These are phyloP conservation scores for Suillus placidus DNA, from an alignment of 768 basidiomycete genomes.

Conservation along the genomic window DNA sequence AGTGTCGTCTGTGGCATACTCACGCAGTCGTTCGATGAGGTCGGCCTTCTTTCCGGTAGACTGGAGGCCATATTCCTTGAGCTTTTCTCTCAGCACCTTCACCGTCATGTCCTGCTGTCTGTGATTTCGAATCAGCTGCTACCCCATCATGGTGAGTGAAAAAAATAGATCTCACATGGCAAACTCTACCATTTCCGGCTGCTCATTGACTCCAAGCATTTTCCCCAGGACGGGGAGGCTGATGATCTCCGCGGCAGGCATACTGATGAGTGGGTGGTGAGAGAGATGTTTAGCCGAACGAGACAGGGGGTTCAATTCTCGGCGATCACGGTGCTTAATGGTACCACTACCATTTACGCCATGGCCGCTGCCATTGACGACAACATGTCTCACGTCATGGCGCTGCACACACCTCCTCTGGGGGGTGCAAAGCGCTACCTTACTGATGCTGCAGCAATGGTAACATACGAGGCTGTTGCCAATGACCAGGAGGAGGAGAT, in stretches of 20 bases:
- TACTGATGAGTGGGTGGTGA: not conserved
- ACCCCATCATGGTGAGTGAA: not conserved
- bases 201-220: not conserved
- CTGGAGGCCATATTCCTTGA: not conserved
- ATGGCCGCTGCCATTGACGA: no score
- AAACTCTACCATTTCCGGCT: not conserved
- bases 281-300: no score
- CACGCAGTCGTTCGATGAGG: not conserved
- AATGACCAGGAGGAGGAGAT: constrained; percentile 6
- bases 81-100: not conserved
- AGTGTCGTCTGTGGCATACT: not conserved
- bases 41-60: not conserved
- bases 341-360: no score
- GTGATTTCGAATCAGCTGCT: not conserved
- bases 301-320: not conserved
- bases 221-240: not conserved
- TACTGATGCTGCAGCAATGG: not conserved
- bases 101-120: not conserved
- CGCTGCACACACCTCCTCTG: not conserved
- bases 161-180: not conserved
- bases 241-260: constrained; percentile 1
- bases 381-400: not conserved
- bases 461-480: not conserved
- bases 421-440: not conserved
- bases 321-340: not conserved